Percentiles rank a stretch among this genome's conserved stretches.
Evolutionary conservation across 2,329 filamentous ascomycete genomes (phyloP).

Genomic region (Colletotrichum acutatum): DNA sequence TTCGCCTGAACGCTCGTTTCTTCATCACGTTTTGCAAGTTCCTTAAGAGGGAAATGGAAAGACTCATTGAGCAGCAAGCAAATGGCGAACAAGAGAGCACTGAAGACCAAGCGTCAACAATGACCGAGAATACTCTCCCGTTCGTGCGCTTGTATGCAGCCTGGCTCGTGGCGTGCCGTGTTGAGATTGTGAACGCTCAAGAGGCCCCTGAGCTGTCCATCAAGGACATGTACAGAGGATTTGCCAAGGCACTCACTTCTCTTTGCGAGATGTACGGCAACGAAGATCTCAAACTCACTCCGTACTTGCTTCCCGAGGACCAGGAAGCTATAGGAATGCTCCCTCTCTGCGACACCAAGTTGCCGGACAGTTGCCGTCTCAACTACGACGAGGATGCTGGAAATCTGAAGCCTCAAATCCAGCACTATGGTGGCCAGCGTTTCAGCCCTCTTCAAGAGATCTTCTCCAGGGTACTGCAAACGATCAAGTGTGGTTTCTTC

Average conservation of each 20-base stretch:
- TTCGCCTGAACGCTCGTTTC: conserved; percentile 82
- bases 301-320: conserved; percentile 65
- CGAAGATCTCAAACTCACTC: conserved; percentile 51
- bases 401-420: conserved; percentile 51
- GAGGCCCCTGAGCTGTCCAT: conserved; percentile 57
- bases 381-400: conserved; percentile 47
- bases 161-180: conserved; percentile 61
- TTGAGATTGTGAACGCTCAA: conserved; percentile 58
- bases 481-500: conserved; percentile 60
- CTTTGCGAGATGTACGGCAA: conserved; percentile 58
- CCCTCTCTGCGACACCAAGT: conserved; percentile 50
- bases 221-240: conserved; percentile 57
- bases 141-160: conserved; percentile 64
- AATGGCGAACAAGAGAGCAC: conserved; percentile 41
- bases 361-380: conserved; percentile 53
- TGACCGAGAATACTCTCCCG: conserved; percentile 58
- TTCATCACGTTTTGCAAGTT: conserved; percentile 78
- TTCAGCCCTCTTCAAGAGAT: conserved; percentile 17
- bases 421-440: conserved; percentile 43
- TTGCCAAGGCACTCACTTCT: conserved; percentile 59
- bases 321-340: conserved; percentile 56
- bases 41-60: conserved; percentile 76
- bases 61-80: conserved; percentile 51
- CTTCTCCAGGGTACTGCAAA: conserved; percentile 59
- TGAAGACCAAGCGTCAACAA: conserved; percentile 45